A percentile compares a stretch with the other conserved stretches of the same genome.
Conservation (phyloP, 2,329 filamentous ascomycete species). For the Cladophialophora yegresii region DNA sequence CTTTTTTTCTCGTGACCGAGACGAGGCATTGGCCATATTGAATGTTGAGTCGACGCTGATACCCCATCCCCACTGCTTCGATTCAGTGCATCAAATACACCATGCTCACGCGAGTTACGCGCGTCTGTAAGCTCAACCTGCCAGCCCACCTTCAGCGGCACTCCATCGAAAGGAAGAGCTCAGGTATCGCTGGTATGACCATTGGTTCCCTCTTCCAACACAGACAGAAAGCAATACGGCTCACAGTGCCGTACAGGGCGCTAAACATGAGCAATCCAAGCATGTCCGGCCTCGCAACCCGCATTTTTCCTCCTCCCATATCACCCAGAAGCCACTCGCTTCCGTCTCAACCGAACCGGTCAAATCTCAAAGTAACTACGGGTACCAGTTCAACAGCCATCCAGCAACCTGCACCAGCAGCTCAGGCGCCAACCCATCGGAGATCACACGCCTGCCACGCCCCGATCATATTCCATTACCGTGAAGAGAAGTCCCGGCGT, state of each 20-base stretch:
- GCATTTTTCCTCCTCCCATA: constrained; percentile 15
- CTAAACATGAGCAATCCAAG: constrained; percentile 20
- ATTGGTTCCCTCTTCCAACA: neutral
- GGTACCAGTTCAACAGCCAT: neutral
- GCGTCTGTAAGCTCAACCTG: neutral
- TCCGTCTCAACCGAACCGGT: neutral
- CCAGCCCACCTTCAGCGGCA: neutral
- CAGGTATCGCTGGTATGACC: neutral
- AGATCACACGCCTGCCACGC: neutral
- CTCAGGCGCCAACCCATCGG: constrained; percentile 1
- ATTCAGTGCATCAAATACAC: neutral
- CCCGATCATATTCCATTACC: constrained; percentile 16
- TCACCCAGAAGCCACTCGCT: constrained; percentile 1
- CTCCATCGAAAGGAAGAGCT: neutral
- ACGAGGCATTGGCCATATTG: neutral
- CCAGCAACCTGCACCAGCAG: constrained; percentile 3
- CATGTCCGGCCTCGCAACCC: constrained; percentile 18
- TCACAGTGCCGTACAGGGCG: neutral
- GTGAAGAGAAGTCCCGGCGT: constrained; percentile 12
- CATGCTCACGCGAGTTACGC: neutral
- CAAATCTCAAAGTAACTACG: neutral
- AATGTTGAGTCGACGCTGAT: neutral
- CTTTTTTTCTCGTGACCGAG: neutral
- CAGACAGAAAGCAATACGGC: constrained; percentile 4
- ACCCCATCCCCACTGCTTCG: neutral